Evolutionary conservation across 176 grass and related monocot species (phyloP).

Genomic region (Otatea glauca): DNA sequence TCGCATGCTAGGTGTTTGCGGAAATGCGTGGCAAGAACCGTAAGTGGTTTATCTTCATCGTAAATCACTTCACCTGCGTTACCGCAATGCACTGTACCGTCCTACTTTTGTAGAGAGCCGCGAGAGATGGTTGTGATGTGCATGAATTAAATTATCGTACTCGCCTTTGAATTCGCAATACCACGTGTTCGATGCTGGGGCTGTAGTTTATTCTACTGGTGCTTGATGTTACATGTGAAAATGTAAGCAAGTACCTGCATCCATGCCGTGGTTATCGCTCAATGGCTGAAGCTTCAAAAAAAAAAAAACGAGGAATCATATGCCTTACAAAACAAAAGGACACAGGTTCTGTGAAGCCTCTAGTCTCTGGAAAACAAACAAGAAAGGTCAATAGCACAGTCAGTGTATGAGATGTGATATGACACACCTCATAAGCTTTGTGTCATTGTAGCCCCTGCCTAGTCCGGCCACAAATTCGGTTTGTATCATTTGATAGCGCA

Average conservation of each 20-base stretch:
- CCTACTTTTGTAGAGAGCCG: background rate
- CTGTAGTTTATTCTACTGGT: conserved; percentile 24
- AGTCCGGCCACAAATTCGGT: background rate
- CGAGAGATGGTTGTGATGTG: background rate
- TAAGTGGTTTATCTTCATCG: background rate
- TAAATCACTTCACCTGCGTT: background rate
- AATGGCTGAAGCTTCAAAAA: background rate
- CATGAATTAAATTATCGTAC: background rate
- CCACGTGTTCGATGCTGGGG: background rate
- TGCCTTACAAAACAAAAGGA: conserved; percentile 16
- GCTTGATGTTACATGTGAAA: background rate
- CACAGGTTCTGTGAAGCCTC: background rate
- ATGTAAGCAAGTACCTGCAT: background rate
- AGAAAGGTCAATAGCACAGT: background rate
- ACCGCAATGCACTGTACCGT: background rate
- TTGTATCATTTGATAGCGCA: background rate
- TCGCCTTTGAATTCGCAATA: background rate
- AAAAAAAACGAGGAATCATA: background rate
- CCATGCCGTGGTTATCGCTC: background rate
- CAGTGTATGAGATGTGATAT: background rate
- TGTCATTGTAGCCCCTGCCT: background rate
- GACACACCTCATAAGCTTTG: background rate
- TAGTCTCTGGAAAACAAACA: conserved; percentile 17
- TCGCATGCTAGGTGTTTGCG: conserved; percentile 37
- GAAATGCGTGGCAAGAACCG: conserved; percentile 33